phyloP scores from a whole-genome alignment of 2,329 filamentous ascomycete species.

The Cladophialophora yegresii region DNA sequence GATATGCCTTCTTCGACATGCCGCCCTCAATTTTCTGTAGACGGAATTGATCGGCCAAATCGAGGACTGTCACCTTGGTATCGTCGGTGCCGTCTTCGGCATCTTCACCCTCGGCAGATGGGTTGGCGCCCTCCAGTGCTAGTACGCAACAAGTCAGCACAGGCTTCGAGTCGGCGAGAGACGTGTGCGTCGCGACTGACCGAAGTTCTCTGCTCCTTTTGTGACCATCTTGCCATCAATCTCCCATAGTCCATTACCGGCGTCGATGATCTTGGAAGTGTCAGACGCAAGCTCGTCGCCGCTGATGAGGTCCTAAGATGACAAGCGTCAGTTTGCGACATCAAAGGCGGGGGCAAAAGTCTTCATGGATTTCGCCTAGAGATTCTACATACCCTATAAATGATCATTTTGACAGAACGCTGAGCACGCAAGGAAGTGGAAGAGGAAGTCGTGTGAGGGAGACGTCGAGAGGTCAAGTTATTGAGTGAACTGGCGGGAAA shows the following conservation, averaged over 20 bases:
- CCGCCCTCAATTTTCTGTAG: conserved; percentile 57
- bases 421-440: conserved; percentile 19
- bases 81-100: conserved; percentile 73
- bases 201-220: conserved; percentile 70
- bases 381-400: conserved; percentile 62
- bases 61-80: conserved; percentile 73
- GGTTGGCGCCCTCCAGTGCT: conserved; percentile 75
- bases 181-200: conserved; percentile 53
- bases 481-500: conserved; percentile 13
- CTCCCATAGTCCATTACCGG: conserved; percentile 82
- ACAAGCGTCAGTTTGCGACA: conserved; percentile 19
- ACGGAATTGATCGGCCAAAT: conserved; percentile 91
- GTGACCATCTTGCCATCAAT: conserved; percentile 89
- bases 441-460: conserved; percentile 36
- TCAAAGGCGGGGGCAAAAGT: conserved; percentile 7
- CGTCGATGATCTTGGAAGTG: conserved; percentile 79
- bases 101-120: conserved; percentile 81
- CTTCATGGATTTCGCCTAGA: neutral
- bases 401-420: conserved; percentile 65
- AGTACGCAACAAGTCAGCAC: conserved; percentile 7
- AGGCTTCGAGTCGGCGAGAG: neutral
- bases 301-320: conserved; percentile 75
- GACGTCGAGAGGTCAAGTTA: conserved; percentile 25
- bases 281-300: conserved; percentile 97
- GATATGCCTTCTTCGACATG: conserved; percentile 79